These are phyloP conservation scores for Cyphellophora attinorum DNA, from an alignment of 2,329 filamentous ascomycete genomes.

Conservation along the genomic window DNA sequence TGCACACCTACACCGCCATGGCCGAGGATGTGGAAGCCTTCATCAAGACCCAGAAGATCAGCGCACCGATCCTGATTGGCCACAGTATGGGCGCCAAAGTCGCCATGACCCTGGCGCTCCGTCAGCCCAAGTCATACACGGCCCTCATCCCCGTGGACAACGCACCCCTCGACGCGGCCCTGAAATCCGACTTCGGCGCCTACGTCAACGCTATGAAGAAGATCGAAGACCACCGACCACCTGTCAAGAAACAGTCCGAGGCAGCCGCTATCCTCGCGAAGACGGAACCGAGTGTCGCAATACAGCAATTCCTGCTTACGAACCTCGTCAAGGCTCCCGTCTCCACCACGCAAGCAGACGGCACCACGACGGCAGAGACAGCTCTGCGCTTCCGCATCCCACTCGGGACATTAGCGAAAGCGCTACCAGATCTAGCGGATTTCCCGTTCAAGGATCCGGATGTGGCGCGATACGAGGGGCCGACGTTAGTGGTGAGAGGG, in stretches of 20 bases:
- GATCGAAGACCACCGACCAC: slow-evolving; percentile 47
- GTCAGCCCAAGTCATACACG: slow-evolving; percentile 55
- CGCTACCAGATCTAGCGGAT: slow-evolving; percentile 68
- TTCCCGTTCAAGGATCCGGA: slow-evolving; percentile 76
- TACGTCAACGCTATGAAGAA: slow-evolving; percentile 80
- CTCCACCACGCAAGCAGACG: not conserved
- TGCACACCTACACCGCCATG: slow-evolving; percentile 74
- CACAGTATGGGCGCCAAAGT: slow-evolving; percentile 97
- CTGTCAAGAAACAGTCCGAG: slow-evolving; percentile 12
- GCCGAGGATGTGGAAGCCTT: slow-evolving; percentile 76
- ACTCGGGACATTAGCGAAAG: slow-evolving; percentile 56
- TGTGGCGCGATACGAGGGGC: slow-evolving; percentile 61
- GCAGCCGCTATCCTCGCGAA: slow-evolving; percentile 13
- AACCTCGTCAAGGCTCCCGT: slow-evolving; percentile 47
- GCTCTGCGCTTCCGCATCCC: slow-evolving; percentile 70
- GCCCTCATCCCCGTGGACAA: slow-evolving; percentile 83
- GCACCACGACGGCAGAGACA: slow-evolving; percentile 43
- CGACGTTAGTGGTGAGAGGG: slow-evolving; percentile 61
- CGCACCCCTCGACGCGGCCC: slow-evolving; percentile 69
- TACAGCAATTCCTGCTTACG: slow-evolving; percentile 85
- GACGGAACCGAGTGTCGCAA: slow-evolving; percentile 48
- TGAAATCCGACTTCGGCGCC: slow-evolving; percentile 64
- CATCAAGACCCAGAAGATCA: slow-evolving; percentile 58
- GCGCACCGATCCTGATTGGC: slow-evolving; percentile 68
- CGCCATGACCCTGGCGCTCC: slow-evolving; percentile 76